Percentiles rank a stretch among this genome's conserved stretches.
Conservation (phyloP, 2,329 filamentous ascomycete species). For the Cytospora mali region DNA sequence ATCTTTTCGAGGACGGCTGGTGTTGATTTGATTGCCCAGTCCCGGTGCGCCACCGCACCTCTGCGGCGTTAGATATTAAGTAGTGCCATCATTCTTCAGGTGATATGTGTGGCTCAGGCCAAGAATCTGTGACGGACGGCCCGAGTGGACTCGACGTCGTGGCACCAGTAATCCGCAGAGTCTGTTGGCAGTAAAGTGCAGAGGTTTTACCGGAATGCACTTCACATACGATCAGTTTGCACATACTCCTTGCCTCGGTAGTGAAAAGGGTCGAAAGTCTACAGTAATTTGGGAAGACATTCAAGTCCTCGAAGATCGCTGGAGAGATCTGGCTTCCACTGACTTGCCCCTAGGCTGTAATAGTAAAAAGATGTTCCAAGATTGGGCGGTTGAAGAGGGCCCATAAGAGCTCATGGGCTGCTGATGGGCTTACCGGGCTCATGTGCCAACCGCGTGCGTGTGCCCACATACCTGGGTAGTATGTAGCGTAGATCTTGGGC, state of each 20-base stretch:
- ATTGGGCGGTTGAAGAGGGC: neutral
- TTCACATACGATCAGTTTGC: too few species aligned
- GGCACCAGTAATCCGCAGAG: conserved; percentile 17
- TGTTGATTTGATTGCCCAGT: neutral
- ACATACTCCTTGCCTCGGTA: neutral
- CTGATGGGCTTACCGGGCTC: too few species aligned
- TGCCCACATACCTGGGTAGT: too few species aligned
- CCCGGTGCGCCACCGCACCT: neutral
- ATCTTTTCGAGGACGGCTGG: too few species aligned
- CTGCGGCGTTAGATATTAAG: conserved; percentile 12
- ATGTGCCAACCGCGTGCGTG: conserved; percentile 14
- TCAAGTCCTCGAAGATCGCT: neutral
- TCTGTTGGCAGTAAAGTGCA: neutral
- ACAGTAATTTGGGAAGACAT: neutral
- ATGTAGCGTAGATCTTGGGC: conserved; percentile 11
- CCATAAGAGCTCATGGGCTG: too few species aligned
- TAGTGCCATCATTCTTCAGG: neutral
- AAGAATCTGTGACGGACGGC: conserved; percentile 11
- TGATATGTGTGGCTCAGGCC: conserved; percentile 1
- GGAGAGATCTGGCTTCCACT: neutral
- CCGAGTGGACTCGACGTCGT: conserved; percentile 12
- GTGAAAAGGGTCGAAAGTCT: too few species aligned
- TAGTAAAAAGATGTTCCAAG: neutral
- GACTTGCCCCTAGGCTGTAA: neutral
- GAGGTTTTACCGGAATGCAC: too few species aligned